Conservation (phyloP, 441 rosid genomes). For the Populus hybrid region DNA sequence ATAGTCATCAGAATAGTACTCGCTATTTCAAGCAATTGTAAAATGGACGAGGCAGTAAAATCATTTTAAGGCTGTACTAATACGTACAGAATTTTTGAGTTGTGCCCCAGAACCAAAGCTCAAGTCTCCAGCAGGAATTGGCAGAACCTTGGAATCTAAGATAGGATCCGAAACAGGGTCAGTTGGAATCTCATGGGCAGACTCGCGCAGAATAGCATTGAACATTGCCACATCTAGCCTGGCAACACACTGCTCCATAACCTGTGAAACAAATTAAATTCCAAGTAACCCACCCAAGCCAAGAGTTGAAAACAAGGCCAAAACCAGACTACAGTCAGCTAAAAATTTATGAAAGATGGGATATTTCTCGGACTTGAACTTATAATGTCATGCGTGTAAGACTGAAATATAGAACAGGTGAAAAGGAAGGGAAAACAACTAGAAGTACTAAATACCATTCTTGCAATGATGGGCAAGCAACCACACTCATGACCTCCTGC, state of each 20-base stretch:
- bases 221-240: constrained; percentile 87
- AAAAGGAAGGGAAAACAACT: neutral
- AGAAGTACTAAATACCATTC: constrained; percentile 43
- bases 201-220: constrained; percentile 85
- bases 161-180: constrained; percentile 91
- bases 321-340: constrained; percentile 1
- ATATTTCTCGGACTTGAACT: neutral
- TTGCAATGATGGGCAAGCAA: constrained; percentile 72
- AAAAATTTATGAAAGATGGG: constrained; percentile 1
- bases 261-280: constrained; percentile 38
- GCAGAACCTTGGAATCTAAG: constrained; percentile 66
- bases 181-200: constrained; percentile 82
- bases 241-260: constrained; percentile 69
- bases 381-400: neutral
- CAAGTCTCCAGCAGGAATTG: constrained; percentile 77
- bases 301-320: constrained; percentile 13
- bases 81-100: constrained; percentile 73
- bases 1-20: neutral
- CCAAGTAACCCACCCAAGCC: constrained; percentile 3
- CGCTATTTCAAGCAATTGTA: neutral
- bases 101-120: constrained; percentile 96
- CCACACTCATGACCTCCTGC: constrained; percentile 28
- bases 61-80: neutral
- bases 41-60: neutral
- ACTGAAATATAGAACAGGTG: neutral